Base-by-base conservation (phyloP, 1,284 basidiomycete species). In the Singerocomus inundabilis region DNA sequence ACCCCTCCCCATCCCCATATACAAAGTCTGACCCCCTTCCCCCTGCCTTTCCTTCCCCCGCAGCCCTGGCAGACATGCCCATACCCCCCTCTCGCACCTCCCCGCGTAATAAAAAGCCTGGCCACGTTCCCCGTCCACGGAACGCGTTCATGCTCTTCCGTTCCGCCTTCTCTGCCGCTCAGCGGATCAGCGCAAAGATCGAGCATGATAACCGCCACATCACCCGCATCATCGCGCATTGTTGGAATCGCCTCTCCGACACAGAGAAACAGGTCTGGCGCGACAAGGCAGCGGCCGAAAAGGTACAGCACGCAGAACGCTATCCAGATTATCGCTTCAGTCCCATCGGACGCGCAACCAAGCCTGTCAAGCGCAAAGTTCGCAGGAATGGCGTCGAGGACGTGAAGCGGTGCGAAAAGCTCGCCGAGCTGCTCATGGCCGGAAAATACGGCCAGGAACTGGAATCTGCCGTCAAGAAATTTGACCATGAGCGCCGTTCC, bases 101-200 rank as follows among this genome's bases (percentile, higher is more conserved):
- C 0, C 52, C 65, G 7, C 66, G 68, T 2, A 66, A 69, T 46
- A 69, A 64, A 21, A 44, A 67, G 34, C 65, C 67, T 1, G 38
- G 64, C 16, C 72, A 71, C 56, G 77, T 91, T 48, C 86, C 85
- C 44, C 81, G 91, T 12, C 91, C 91, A 0, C 75, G 84, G 28
- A 93, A 93, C 66, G 82, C 88, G 25, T 93, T 91, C 73, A 90
- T 93, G 72, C 78, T 93, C 63, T 93, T 88, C 67, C 81, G 90
- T 38, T 85, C 85, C 41, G 82, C 88, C 52, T 84, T 84, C 48
- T 78, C 80, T 44, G 75, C 78, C 4, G 67, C 70, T 29, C 64
- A 72, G 41, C 76, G 73, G 52, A 70, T 77, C 49, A 64, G 55
- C 48, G 64, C 68, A 29, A 63, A 59, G 30, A 68, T 79, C 52